These are phyloP conservation scores for Lactuca saligna DNA, from an alignment of 129 eudicot genomes.

Conservation along the genomic window DNA sequence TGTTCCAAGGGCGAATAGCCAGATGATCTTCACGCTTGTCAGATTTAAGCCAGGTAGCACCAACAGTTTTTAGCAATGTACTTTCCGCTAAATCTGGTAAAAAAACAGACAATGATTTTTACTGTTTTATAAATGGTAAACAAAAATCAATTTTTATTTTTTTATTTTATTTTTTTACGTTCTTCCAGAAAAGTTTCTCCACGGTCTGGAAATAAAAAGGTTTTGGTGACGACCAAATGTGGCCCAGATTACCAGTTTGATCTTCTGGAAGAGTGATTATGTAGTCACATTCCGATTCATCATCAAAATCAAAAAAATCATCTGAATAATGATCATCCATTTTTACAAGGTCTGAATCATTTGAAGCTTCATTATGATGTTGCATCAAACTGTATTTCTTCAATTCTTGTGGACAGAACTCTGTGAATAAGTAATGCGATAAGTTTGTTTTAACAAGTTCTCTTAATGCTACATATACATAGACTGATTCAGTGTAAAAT, in stretches of 20 bases:
- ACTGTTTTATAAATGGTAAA: not conserved
- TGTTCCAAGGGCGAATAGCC: conserved; percentile 60
- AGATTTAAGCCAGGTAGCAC: conserved; percentile 60
- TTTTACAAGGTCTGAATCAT: conserved; percentile 31
- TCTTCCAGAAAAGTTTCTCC: conserved; percentile 66
- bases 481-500: not conserved
- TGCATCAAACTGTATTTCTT: conserved; percentile 20
- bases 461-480: conserved; percentile 50
- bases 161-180: conserved; percentile 46
- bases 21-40: conserved; percentile 75
- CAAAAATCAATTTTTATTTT: no score
- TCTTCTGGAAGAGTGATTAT: conserved; percentile 62
- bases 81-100: conserved; percentile 50
- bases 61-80: conserved; percentile 59
- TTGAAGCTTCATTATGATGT: conserved; percentile 32
- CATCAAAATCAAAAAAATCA: conserved; percentile 67
- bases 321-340: conserved; percentile 43
- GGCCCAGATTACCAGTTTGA: conserved; percentile 48
- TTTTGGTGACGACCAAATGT: conserved; percentile 64
- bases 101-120: conserved; percentile 1
- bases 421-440: conserved; percentile 37
- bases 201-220: conserved; percentile 56
- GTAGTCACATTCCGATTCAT: conserved; percentile 44
- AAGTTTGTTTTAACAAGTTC: conserved; percentile 55
- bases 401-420: conserved; percentile 45